Evolutionary conservation across 2,329 filamentous ascomycete species (phyloP), one percentile per base, ranked within the genome.

Genomic region (Orbilia quercus): DNA sequence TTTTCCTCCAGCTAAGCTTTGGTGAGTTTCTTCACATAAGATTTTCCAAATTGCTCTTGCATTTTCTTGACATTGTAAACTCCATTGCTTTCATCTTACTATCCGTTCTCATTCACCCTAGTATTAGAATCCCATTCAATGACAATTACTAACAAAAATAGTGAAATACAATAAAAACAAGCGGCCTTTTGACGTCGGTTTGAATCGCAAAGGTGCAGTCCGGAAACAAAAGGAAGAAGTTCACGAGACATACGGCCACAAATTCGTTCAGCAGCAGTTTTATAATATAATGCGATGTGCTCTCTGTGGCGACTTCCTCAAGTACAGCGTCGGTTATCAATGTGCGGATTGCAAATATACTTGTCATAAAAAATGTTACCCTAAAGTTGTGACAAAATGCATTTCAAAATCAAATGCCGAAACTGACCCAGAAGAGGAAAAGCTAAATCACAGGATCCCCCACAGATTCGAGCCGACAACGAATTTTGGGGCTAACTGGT

Each of bases 231-330:
- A 99, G 84, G 95, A 99, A 81, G 93, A 98, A 79, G 90, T 99
- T 2, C 91, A 97, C 82, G 95, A 99, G 83, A 96, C 97, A 85
- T 97, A 96, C 80, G 95, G 95, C 53, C 95, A 99, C 88, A 99
- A 98, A 83, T 99, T 99, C 80, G 90, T 98, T 64, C 91, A 95
- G 79, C 93, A 97, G 81, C 95, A 97, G 81, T 99, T 99, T 82
- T 99, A 98, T 88, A 99, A 98, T 85, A 97, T 99, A 80, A 99
- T 99, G 95, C 94, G 95, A 75, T 99, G 95, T 82, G 95, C 95
- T 12, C 88, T 98, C 36, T 99, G 95, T 80, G 95, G 93, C 72
- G 95, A 99, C 77, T 98, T 99, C 79, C 89, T 99, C 82, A 99
- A 98, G 80, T 98, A 98, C 80, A 96, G 94, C 53, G 91, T 95